Evolutionary conservation across 1,284 basidiomycete species (phyloP), one percentile per base, ranked within the genome.

Genomic region (Puccinia coronata): DNA sequence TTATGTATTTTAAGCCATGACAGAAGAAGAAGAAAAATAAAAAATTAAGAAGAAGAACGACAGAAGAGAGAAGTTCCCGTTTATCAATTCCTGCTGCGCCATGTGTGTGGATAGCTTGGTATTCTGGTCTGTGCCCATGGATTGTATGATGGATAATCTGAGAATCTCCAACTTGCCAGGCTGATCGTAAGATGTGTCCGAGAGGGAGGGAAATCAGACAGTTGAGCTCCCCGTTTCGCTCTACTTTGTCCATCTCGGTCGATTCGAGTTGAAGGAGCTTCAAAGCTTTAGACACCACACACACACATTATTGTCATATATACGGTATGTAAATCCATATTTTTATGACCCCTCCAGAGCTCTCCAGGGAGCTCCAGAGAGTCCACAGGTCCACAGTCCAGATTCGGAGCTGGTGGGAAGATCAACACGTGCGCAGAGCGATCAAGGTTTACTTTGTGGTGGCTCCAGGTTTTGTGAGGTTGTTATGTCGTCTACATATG

Each of bases 181-280:
- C 55, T 57, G 55, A 57, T 57, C 23, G 6, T 25, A 57, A 31
- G 16, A 57, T 28, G n/a, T 57, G 25, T 57, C 55, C 55, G 55
- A 28, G 25, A 6, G 55, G 25, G 55, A 31, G n/a, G 23, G 51
- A n/a, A n/a, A n/a, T n/a, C n/a, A 25, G 55, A 31, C 55, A 12
- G 55, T 57, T 57, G 55, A 57, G n/a, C n/a, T n/a, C n/a, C 55
- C 55, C 16, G 55, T 28, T 57, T 57, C 55, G n/a, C 18, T 57
- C 55, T 57, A 57, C 55, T 18, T 28, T 57, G 55, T 57, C 25
- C n/a, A 57, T 57, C 25, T 31, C 25, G 55, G 55, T 57, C 8
- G n/a, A 57, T 57, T 57, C n/a, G 55, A 28, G n/a, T 57, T 57
- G 55, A 16, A 57, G 23, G 55, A 57, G 55, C 25, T 57, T 57